Base-by-base conservation (phyloP, 2,329 filamentous ascomycete genomes). In the Myriosclerotinia curreyana region DNA sequence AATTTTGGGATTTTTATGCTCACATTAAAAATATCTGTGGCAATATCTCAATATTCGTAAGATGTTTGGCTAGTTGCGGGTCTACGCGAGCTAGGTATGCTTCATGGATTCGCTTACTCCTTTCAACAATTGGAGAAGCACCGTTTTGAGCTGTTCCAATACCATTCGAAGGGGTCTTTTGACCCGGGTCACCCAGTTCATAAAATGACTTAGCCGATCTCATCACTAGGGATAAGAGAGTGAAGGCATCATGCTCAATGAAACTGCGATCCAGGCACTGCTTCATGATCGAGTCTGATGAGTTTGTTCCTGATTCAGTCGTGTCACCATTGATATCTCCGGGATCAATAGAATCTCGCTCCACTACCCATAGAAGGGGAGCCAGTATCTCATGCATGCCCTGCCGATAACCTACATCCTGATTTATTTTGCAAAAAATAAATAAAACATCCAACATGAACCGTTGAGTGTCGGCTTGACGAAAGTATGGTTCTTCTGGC, bases 311-410 rank as follows among this genome's bases (percentile, higher is more conserved):
- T 17, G n/a, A 60, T 3, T 64, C 11, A 22, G 84, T 50, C 80
- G 73, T 28, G 80, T 58, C 55, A 42, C 49, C 38, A n/a, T 62
- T 50, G 14, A 54, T 58, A 20, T 55, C 64, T 8, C 40, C 46
- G 34, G 52, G 51, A 34, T 90, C 82, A 59, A 96, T 80, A 8
- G 93, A 89, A 77, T 99, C 95, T 70, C 88, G 82, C 70, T 93
- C 86, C 7, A 98, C 79, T 2, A 92, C 90, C 82, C 92, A 92
- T 8, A 97, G 79, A 46, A 99, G 86, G 0, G 95, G 93, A 0
- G 95, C 95, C 17, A 98, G 81, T 51, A 99, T 80, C 77, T 99
- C 95, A 75, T 99, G 95, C 94, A 99, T 99, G 14, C 95, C 95
- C 78, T 99, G 95, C n/a, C 95, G 86, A 75, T 99, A 99, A 22